phyloP scores from a whole-genome alignment of 73 alveolate genomes.

The Paramecium tetraurelia region DNA sequence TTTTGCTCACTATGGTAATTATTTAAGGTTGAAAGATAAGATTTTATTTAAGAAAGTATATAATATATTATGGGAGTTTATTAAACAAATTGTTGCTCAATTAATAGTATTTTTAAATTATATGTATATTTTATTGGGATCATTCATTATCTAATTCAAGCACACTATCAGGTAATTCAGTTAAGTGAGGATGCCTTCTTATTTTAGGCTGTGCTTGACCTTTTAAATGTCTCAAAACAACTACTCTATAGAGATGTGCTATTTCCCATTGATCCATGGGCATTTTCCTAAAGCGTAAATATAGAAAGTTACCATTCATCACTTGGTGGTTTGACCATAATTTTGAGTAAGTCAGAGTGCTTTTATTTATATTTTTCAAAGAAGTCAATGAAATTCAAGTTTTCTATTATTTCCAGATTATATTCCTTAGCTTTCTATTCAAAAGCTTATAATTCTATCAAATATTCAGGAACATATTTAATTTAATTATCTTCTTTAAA shows the following conservation, averaged over 20 bases:
- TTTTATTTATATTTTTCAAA: not conserved
- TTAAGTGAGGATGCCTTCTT: slow-evolving; percentile 22
- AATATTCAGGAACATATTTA: slow-evolving; percentile 21
- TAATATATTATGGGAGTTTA: too few species aligned
- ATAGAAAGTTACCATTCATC: not conserved
- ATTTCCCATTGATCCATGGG: slow-evolving; percentile 38
- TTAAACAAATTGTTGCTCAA: too few species aligned
- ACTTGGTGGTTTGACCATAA: not conserved
- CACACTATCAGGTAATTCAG: not conserved
- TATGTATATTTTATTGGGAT: not conserved
- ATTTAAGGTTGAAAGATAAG: too few species aligned
- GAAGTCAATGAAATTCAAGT: not conserved
- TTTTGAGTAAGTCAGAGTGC: not conserved
- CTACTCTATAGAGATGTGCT: not conserved
- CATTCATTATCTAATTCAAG: not conserved
- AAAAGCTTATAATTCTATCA: not conserved
- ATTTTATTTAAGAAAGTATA: too few species aligned
- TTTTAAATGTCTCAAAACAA: not conserved
- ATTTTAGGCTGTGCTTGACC: not conserved
- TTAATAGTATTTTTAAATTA: too few species aligned
- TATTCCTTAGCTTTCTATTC: not conserved
- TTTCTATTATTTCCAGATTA: not conserved
- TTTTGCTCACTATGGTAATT: too few species aligned
- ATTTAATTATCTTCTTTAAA: not conserved
- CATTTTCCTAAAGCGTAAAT: not conserved